Conservation (phyloP, 2,329 filamentous ascomycete genomes). For the Leptodontidium sp. region DNA sequence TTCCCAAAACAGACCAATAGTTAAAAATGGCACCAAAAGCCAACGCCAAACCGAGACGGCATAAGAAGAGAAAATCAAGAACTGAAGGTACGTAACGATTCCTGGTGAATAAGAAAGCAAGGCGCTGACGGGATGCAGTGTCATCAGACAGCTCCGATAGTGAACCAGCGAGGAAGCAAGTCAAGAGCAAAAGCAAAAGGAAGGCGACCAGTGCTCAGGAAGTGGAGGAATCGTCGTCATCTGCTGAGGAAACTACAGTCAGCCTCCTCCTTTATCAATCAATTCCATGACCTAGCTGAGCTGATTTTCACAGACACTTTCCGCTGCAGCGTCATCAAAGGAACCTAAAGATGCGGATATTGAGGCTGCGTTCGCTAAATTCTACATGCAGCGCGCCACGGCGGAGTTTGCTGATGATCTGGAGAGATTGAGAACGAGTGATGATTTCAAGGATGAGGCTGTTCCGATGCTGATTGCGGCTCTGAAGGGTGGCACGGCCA, state of each 20-base stretch:
- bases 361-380: conserved; percentile 60
- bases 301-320: neutral
- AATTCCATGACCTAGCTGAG: neutral
- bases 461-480: conserved; percentile 72
- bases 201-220: neutral
- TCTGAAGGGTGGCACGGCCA: conserved; percentile 70
- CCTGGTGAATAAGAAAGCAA: neutral
- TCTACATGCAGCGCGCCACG: conserved; percentile 75
- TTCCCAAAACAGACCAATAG: neutral
- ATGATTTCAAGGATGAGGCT: conserved; percentile 73
- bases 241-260: neutral
- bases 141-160: conserved; percentile 28
- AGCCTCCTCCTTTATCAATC: neutral
- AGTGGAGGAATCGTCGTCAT: conserved; percentile 10
- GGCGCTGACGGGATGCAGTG: conserved; percentile 21
- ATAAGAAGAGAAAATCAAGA: conserved; percentile 44
- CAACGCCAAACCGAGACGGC: conserved; percentile 37
- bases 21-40: conserved; percentile 32
- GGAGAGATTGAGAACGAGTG: conserved; percentile 71
- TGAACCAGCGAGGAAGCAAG: conserved; percentile 20
- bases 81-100: conserved; percentile 39
- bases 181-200: neutral
- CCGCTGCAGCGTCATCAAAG: conserved; percentile 15
- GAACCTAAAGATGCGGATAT: conserved; percentile 35
- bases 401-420: conserved; percentile 78